Evolutionary conservation across 106 monocot species (phyloP).

Genomic region (Amphibolis antarctica): DNA sequence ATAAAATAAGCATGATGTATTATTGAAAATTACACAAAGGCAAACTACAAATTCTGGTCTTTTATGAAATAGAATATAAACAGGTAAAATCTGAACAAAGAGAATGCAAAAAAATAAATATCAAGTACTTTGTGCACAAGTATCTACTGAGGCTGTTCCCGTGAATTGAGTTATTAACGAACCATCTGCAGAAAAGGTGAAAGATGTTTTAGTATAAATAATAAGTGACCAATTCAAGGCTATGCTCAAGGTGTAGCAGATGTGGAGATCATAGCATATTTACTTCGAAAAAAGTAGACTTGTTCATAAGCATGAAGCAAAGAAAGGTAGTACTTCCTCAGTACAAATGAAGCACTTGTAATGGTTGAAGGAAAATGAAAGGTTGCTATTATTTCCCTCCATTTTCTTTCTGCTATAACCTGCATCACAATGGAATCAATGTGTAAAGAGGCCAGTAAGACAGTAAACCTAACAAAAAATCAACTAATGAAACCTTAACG

Average conservation of each 20-base stretch:
- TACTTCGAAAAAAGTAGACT: slow-evolving; percentile 51
- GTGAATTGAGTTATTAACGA: neutral
- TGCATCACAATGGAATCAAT: slow-evolving; percentile 4
- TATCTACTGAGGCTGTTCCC: neutral
- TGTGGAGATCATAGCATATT: neutral
- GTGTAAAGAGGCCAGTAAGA: neutral
- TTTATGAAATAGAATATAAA: too few relatives aligned
- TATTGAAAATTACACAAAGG: too few relatives aligned
- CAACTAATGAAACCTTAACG: neutral
- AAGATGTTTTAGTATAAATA: neutral
- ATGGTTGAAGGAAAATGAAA: slow-evolving; percentile 77
- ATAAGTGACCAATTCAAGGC: neutral
- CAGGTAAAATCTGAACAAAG: too few relatives aligned
- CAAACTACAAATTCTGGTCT: too few relatives aligned
- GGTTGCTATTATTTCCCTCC: slow-evolving; percentile 62
- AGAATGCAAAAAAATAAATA: neutral
- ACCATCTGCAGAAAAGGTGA: neutral
- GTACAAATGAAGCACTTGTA: slow-evolving; percentile 84
- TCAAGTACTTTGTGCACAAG: neutral
- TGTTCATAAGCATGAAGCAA: slow-evolving; percentile 72
- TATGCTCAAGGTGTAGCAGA: neutral
- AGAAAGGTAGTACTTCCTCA: slow-evolving; percentile 76
- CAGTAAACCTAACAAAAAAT: neutral
- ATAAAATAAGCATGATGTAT: too few relatives aligned
- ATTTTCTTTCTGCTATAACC: slow-evolving; percentile 68